Conservation (phyloP, 306 rosid genomes). For the Fragaria nilgerrensis region DNA sequence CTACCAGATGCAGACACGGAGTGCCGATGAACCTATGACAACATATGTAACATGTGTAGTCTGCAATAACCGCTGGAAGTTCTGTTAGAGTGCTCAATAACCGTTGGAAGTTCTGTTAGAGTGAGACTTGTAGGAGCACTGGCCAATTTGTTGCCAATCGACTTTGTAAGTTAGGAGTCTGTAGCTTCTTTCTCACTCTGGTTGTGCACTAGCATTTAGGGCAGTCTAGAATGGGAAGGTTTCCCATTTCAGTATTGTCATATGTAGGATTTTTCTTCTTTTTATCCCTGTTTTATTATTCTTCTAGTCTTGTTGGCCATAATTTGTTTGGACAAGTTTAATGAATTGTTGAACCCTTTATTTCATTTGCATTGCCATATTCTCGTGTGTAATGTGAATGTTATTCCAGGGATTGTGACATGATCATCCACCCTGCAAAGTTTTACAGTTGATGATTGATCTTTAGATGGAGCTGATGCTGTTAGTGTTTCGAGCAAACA, state of each 20-base stretch:
- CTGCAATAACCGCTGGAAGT: slow-evolving; percentile 97
- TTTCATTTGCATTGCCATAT: not conserved
- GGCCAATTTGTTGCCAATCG: slow-evolving; percentile 32
- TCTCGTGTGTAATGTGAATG: not conserved
- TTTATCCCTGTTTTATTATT: not conserved
- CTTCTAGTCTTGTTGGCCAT: slow-evolving; percentile 14
- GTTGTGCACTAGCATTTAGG: slow-evolving; percentile 18
- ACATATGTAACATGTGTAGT: slow-evolving; percentile 85
- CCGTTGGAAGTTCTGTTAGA: slow-evolving; percentile 99
- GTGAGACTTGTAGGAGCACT: slow-evolving; percentile 27
- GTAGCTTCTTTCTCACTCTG: slow-evolving; percentile 31
- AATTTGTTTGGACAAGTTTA: slow-evolving; percentile 16
- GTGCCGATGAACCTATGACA: slow-evolving; percentile 99
- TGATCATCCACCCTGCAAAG: not conserved
- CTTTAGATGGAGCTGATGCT: not conserved
- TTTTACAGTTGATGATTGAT: not conserved
- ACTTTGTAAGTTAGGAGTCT: slow-evolving; percentile 23
- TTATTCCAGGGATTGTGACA: slow-evolving; percentile 1
- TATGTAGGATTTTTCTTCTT: slow-evolving; percentile 19
- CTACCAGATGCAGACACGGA: slow-evolving; percentile 98
- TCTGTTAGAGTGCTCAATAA: no score
- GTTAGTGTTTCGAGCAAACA: not conserved
- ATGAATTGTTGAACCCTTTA: slow-evolving; percentile 17
- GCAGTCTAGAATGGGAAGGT: slow-evolving; percentile 8
- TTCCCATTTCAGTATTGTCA: slow-evolving; percentile 29